A percentile compares a stretch with the other conserved stretches of the same genome.
Evolutionary conservation across 768 basidiomycete genomes (phyloP).

Genomic region (Pleurotus citrinopileatus): DNA sequence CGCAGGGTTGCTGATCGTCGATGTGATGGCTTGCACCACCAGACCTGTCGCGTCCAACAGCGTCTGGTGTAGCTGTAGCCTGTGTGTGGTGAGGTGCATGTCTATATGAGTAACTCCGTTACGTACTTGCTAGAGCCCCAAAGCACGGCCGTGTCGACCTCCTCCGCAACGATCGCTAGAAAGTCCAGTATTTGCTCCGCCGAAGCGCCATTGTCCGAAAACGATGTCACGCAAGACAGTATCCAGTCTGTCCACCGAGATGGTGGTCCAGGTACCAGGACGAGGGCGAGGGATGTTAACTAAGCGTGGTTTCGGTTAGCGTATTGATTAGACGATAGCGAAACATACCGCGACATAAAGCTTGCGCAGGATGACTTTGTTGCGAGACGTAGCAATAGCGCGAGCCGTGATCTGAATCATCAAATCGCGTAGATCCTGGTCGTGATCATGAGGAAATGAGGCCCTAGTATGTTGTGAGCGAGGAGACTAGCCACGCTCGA

Average conservation of each 20-base stretch:
- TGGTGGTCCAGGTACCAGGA: conserved; percentile 57
- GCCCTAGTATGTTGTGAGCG: too few relatives aligned
- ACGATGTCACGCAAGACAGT: conserved; percentile 53
- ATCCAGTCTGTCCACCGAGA: conserved; percentile 79
- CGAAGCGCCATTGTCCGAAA: conserved; percentile 58
- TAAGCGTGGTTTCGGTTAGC: conserved; percentile 20
- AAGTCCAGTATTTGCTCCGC: conserved; percentile 69
- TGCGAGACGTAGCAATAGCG: conserved; percentile 54
- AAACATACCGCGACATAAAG: conserved; percentile 78
- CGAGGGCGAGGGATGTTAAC: conserved; percentile 70
- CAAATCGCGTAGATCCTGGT: conserved; percentile 56
- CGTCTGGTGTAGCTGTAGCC: conserved; percentile 61
- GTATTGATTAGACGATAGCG: conserved; percentile 5
- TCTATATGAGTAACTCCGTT: background rate
- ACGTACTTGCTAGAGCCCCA: conserved; percentile 71
- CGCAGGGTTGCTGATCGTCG: conserved; percentile 45
- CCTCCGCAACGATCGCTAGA: conserved; percentile 81
- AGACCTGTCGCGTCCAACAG: conserved; percentile 67
- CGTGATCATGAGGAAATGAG: conserved; percentile 63
- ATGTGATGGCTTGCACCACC: conserved; percentile 65
- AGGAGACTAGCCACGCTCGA: too few relatives aligned
- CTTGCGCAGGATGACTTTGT: conserved; percentile 78
- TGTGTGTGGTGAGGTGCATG: conserved; percentile 22
- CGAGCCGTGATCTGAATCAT: conserved; percentile 70
- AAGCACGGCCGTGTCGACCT: conserved; percentile 73